Base-by-base conservation (phyloP, 352 stramenopile species). In the Pythium insidiosum region DNA sequence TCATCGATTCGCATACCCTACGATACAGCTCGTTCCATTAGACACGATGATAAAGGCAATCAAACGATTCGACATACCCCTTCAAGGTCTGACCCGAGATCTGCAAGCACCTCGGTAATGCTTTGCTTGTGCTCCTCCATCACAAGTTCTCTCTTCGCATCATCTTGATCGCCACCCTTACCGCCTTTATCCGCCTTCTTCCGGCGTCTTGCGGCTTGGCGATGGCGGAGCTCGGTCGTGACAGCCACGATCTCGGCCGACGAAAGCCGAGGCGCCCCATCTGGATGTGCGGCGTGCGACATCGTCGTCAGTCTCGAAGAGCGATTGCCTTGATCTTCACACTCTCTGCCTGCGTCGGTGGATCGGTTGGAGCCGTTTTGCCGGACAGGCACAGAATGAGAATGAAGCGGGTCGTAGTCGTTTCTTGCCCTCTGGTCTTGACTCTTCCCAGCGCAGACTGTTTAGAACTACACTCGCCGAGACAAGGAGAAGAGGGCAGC, bases 191-290 rank as follows among this genome's bases (percentile, higher is more conserved):
- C 30, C 19, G 20, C 57, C 39, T 77, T 75, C 41, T 84, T 90
- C 19, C 61, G 57, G 9, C 68, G 65, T 11, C 60, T 63, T 19
- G 69, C 39, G 4, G 45, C 67, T 41, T 81, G 65, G 4, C 78
- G 78, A 35, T 88, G 73, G 24, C 78, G 70, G 51, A 90, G 62
- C 58, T 90, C 78, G 24, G 78, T 90, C 34, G 78, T 79, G 49
- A 85, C 78, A 19, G 78, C 78, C 47, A 90, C 78, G 49, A 90
- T 90, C 58, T 90, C 78, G 15, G 78, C 78, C 52, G 78, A 90
- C 39, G 78, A 90, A 24, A 88, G 58, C 41, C 72, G 64, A 47
- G 74, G 74, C 45, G 46, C 36, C 36, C 9, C 36, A 33, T 33
- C 28, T 9, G 9, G 9, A 9, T 9, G 40, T 19, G 39, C 46